Conservation (phyloP, 2,329 filamentous ascomycete species). For the Aspergillus ruber region DNA sequence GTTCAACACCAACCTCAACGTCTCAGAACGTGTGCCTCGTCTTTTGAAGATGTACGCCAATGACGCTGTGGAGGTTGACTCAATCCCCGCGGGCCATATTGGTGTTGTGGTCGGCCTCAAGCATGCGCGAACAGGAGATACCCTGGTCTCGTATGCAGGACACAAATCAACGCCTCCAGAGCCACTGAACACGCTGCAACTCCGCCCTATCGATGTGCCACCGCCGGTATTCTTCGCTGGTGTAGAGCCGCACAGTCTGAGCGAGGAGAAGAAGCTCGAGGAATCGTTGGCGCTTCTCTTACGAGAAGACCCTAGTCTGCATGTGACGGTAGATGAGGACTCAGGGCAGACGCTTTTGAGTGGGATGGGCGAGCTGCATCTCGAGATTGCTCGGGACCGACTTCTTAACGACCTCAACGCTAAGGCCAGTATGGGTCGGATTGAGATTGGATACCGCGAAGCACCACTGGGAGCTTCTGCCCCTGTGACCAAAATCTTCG, state of each 20-base stretch:
- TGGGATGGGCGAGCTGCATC: slow-evolving; percentile 92
- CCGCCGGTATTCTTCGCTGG: slow-evolving; percentile 96
- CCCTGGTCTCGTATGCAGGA: slow-evolving; percentile 67
- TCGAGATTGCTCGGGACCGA: slow-evolving; percentile 86
- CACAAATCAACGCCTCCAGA: slow-evolving; percentile 60
- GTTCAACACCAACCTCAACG: slow-evolving; percentile 79
- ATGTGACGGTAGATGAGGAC: slow-evolving; percentile 78
- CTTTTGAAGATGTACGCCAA: slow-evolving; percentile 85
- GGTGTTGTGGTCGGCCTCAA: slow-evolving; percentile 89
- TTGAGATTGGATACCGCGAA: slow-evolving; percentile 94
- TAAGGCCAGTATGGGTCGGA: slow-evolving; percentile 76
- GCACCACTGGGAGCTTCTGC: slow-evolving; percentile 56
- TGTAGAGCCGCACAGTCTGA: slow-evolving; percentile 70
- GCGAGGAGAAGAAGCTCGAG: slow-evolving; percentile 73
- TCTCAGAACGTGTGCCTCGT: slow-evolving; percentile 72
- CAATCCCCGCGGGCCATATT: slow-evolving; percentile 80
- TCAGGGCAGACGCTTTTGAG: slow-evolving; percentile 88
- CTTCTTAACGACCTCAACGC: slow-evolving; percentile 83
- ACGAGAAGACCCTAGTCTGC: slow-evolving; percentile 85
- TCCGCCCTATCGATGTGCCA: slow-evolving; percentile 81
- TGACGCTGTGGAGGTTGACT: slow-evolving; percentile 75
- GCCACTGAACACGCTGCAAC: slow-evolving; percentile 66
- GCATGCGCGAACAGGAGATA: slow-evolving; percentile 87
- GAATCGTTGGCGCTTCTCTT: slow-evolving; percentile 70
- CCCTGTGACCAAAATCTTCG: slow-evolving; percentile 59